Base-by-base conservation (phyloP, 306 rosid species). In the Delonix regia region DNA sequence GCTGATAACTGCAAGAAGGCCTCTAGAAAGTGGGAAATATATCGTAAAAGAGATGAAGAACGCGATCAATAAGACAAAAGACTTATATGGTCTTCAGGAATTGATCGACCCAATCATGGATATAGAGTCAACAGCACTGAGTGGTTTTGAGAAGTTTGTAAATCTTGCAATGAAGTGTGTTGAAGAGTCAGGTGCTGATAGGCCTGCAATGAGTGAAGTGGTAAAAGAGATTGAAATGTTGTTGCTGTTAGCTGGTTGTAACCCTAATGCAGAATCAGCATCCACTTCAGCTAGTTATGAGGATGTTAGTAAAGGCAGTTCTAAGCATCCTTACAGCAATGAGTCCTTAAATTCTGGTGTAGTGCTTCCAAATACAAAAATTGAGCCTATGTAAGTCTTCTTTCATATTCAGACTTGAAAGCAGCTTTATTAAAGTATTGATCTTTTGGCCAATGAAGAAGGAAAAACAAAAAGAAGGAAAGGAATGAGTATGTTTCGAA, bases 131-230 rank as follows among this genome's bases (percentile, higher is more conserved):
- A 80, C 83, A 67, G 76, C 79, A 73, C 30, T 79, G 13, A 68
- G 1, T 18, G 86, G 87, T 19, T 64, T 91, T 10, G 90, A 82
- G 33, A 80, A 56, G 81, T 89, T 80, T 75, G 84, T 89, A 45
- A 83, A 86, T 38, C 49, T 89, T 57, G 84, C 87, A 63, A 41
- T 91, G 85, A 64, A 28, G 51, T 91, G 97, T 47, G 83, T 86
- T 1, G 81, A 75, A 68, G 92, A 91, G 8, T 62, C 72, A 12
- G 81, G 85, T n/a, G 44, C 16, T 19, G 71, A 79, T 11, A 84
- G 93, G 83, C 96, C 96, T 42, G 68, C 66, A 30, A 91, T 89
- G 93, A 81, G 89, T 34, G 78, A 79, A 15, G 93, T 89, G 68
- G 90, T 87, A 44, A 87, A 83, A 72, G 89, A 74, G 75, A 67